phyloP scores from a whole-genome alignment of 768 basidiomycete genomes.

The Psilocybe tampanensis region DNA sequence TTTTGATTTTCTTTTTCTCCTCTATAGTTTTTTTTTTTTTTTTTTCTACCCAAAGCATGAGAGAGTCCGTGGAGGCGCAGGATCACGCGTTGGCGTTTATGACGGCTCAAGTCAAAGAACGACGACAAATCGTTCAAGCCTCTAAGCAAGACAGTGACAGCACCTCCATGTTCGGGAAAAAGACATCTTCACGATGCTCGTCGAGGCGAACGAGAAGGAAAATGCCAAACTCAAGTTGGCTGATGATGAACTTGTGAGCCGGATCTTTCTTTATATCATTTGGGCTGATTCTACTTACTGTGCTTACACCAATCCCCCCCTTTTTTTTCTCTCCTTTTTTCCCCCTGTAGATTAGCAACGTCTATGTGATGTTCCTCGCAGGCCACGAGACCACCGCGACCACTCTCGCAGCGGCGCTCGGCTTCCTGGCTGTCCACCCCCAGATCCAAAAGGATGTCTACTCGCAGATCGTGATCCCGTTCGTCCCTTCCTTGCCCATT shows the following conservation, averaged over 20 bases:
- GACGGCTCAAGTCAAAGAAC: slow-evolving; percentile 34
- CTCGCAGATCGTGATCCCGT: slow-evolving; percentile 33
- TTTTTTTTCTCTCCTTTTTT: too few relatives aligned
- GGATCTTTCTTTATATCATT: too few relatives aligned
- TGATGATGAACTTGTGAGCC: background rate
- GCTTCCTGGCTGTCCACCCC: slow-evolving; percentile 44
- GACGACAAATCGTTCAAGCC: slow-evolving; percentile 28
- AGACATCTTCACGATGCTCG: slow-evolving; percentile 46
- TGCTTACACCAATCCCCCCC: too few relatives aligned
- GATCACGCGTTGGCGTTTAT: slow-evolving; percentile 37
- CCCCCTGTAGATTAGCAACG: slow-evolving; percentile 4
- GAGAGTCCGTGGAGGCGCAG: slow-evolving; percentile 29
- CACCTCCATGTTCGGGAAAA: background rate
- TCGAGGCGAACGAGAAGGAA: slow-evolving; percentile 47
- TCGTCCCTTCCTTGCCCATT: background rate
- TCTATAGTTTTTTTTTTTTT: too few relatives aligned
- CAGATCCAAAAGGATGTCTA: slow-evolving; percentile 50
- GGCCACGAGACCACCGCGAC: slow-evolving; percentile 47
- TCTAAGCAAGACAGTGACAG: background rate
- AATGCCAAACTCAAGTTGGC: background rate
- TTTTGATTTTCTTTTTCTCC: too few relatives aligned
- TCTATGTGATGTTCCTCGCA: slow-evolving; percentile 2
- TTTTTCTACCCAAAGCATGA: too few relatives aligned
- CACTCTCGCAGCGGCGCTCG: slow-evolving; percentile 47
- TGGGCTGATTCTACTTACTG: too few relatives aligned